Evolutionary conservation across 345 rosid genomes (phyloP).

Genomic region (Gossypium turneri): DNA sequence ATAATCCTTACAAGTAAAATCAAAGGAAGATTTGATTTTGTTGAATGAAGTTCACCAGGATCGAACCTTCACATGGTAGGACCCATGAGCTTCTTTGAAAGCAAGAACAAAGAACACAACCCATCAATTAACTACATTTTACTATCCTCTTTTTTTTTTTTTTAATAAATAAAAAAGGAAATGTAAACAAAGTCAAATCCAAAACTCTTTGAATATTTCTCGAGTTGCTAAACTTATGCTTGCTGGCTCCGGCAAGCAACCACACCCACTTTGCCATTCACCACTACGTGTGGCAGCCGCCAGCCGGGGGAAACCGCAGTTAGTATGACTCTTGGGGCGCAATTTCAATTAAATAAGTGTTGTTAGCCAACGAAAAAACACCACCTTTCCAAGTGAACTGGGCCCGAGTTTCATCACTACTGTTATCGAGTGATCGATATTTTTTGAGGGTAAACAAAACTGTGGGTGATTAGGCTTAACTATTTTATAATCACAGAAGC

Average conservation of each 20-base stretch:
- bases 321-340: background rate
- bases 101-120: too few species aligned
- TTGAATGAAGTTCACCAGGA: conserved; percentile 2
- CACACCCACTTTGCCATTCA: background rate
- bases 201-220: conserved; percentile 4
- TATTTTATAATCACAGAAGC: background rate
- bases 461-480: background rate
- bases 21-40: background rate
- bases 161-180: background rate
- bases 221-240: conserved; percentile 6
- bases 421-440: background rate
- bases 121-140: too few species aligned
- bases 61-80: conserved; percentile 10
- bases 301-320: background rate
- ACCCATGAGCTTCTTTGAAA: background rate
- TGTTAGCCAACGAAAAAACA: background rate
- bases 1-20: background rate
- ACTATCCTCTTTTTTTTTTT: too few species aligned
- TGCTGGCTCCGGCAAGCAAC: conserved; percentile 3
- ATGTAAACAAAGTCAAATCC: conserved; percentile 6
- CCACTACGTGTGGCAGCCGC: conserved; percentile 3
- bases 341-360: background rate
- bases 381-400: background rate
- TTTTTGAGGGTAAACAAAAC: background rate
- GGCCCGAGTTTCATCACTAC: background rate